These are phyloP conservation scores for Acrodontium crateriforme DNA, from an alignment of 2,329 filamentous ascomycete genomes.

Conservation along the genomic window DNA sequence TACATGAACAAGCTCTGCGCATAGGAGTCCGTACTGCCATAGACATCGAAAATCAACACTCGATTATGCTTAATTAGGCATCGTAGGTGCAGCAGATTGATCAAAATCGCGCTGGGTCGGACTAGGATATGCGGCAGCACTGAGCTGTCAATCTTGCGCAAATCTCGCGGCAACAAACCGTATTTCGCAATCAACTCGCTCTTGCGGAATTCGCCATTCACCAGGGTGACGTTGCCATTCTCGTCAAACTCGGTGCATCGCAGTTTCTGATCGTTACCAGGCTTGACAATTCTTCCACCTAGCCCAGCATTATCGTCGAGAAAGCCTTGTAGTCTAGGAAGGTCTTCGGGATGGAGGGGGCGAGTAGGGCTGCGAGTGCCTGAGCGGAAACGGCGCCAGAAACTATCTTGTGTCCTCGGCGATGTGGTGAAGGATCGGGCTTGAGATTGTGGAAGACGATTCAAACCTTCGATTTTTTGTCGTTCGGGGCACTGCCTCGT, in stretches of 20 bases:
- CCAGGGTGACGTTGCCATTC: conserved; percentile 77
- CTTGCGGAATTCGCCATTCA: conserved; percentile 95
- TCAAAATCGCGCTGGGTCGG: conserved; percentile 79
- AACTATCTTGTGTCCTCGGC: too few relatives aligned
- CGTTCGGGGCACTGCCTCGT: conserved; percentile 5
- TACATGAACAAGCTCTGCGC: conserved; percentile 97
- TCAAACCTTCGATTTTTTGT: too few relatives aligned
- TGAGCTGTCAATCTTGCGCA: conserved; percentile 95
- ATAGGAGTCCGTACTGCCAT: conserved; percentile 86
- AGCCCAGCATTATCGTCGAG: conserved; percentile 48
- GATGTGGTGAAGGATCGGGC: too few relatives aligned
- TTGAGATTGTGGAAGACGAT: too few relatives aligned
- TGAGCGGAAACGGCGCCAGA: conserved; percentile 15
- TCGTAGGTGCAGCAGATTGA: conserved; percentile 91
- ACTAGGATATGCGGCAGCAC: conserved; percentile 91
- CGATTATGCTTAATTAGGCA: conserved; percentile 91
- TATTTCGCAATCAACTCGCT: conserved; percentile 96
- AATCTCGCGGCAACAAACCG: conserved; percentile 79
- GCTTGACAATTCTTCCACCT: conserved; percentile 56
- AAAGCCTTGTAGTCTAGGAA: conserved; percentile 38
- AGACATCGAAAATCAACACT: conserved; percentile 90
- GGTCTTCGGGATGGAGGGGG: conserved; percentile 40
- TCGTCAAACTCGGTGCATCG: conserved; percentile 93
- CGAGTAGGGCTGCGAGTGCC: conserved; percentile 6
- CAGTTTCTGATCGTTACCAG: conserved; percentile 69